A percentile compares a stretch with the other conserved stretches of the same genome.
phyloP scores from a whole-genome alignment of 1,284 basidiomycete genomes.

The Ustilago tritici region DNA sequence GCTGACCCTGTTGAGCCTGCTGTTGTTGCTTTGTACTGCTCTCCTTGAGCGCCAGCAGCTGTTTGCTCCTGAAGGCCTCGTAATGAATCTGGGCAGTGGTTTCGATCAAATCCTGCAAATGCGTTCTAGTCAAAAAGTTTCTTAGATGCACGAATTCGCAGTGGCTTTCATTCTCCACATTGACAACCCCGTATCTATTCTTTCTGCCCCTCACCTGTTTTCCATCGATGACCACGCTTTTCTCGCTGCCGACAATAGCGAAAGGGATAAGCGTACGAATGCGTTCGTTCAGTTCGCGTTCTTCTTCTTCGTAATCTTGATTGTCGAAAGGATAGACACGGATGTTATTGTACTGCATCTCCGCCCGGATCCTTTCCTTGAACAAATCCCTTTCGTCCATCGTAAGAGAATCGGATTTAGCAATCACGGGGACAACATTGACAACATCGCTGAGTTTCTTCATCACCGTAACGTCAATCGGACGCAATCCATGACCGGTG shows the following conservation, averaged over 20 bases:
- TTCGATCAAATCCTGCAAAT: conserved; percentile 98
- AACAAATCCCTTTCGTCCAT: conserved; percentile 91
- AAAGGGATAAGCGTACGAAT: conserved; percentile 96
- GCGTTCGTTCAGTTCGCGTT: conserved; percentile 86
- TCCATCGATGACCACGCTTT: conserved; percentile 92
- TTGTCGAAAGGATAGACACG: conserved; percentile 96
- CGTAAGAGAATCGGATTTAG: conserved; percentile 96
- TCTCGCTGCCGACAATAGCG: conserved; percentile 94
- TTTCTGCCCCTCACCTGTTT: conserved; percentile 94
- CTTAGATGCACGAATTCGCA: conserved; percentile 98
- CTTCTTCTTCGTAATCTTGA: conserved; percentile 92
- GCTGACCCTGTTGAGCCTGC: conserved; percentile 11
- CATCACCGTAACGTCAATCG: conserved; percentile 96
- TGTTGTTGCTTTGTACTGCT: conserved; percentile 68
- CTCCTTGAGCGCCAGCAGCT: conserved; percentile 91
- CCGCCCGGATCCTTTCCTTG: conserved; percentile 94
- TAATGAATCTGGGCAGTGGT: conserved; percentile 99
- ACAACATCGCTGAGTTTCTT: conserved; percentile 98
- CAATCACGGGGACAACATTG: conserved; percentile 98
- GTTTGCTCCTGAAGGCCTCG: conserved; percentile 98
- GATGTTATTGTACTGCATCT: conserved; percentile 92
- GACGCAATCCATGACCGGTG: conserved; percentile 64
- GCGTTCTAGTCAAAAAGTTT: conserved; percentile 93
- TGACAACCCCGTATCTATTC: conserved; percentile 98
- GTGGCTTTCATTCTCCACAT: conserved; percentile 90